Evolutionary conservation across 2,329 filamentous ascomycete genomes (phyloP).

Genomic region (Fusarium sp.): DNA sequence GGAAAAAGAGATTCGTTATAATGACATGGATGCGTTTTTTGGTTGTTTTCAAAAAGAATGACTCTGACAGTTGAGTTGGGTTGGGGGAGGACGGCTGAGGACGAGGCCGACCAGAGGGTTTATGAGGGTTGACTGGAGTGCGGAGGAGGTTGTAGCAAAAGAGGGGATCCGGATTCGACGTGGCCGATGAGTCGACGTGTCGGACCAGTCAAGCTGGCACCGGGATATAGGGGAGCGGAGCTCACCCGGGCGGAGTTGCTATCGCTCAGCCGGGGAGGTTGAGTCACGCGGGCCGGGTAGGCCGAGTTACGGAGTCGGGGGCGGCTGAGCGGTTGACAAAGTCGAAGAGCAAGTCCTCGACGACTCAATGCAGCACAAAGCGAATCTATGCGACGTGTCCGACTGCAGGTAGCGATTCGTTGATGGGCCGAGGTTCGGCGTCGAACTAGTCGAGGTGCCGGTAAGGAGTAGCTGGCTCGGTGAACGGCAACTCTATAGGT

Average conservation of each 20-base stretch:
- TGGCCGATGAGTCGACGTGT: conserved; percentile 45
- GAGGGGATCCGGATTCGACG: conserved; percentile 41
- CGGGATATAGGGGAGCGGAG: conserved; percentile 46
- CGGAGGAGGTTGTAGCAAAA: conserved; percentile 9
- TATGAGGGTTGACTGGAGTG: conserved; percentile 20
- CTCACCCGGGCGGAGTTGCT: conserved; percentile 44
- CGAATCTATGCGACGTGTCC: conserved; percentile 24
- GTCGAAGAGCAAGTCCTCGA: conserved; percentile 40
- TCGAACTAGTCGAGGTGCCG: conserved; percentile 7
- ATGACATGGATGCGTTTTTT: conserved; percentile 56
- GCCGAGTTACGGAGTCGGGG: conserved; percentile 28
- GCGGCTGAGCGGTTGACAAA: conserved; percentile 20
- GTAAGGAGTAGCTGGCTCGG: conserved; percentile 6
- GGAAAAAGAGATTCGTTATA: conserved; percentile 56
- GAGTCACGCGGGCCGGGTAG: conserved; percentile 39
- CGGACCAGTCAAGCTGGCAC: conserved; percentile 46
- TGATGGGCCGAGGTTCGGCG: conserved; percentile 19
- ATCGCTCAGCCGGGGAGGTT: conserved; percentile 39
- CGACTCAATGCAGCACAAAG: conserved; percentile 40
- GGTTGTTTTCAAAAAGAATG: conserved; percentile 45
- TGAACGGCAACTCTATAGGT: conserved; percentile 13
- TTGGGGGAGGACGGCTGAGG: conserved; percentile 41
- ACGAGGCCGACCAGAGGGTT: conserved; percentile 43
- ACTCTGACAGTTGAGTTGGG: conserved; percentile 40
- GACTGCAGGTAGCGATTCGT: conserved; percentile 19